Conservation (phyloP, 768 basidiomycete species). For the Clitopilus passeckerianus region DNA sequence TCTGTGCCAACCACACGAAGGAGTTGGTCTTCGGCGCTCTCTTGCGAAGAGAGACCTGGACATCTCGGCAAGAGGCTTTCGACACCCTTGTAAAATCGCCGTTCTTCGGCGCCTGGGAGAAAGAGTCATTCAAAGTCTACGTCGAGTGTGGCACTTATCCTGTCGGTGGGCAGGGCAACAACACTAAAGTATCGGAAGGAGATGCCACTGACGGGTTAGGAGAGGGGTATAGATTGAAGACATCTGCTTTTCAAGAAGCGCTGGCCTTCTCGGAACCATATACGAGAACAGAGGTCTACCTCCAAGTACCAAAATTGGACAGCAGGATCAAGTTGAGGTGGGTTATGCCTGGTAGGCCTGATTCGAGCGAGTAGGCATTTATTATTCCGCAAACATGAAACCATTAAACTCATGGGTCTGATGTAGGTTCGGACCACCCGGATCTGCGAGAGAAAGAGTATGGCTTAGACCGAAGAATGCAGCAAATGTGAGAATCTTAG, state of each 20-base stretch:
- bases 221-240: slow-evolving; percentile 56
- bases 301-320: slow-evolving; percentile 39
- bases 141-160: slow-evolving; percentile 51
- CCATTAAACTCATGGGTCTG: slow-evolving; percentile 27
- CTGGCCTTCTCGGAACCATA: slow-evolving; percentile 48
- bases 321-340: slow-evolving; percentile 46
- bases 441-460: slow-evolving; percentile 30
- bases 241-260: slow-evolving; percentile 61
- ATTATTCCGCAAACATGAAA: too few species aligned
- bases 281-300: slow-evolving; percentile 36
- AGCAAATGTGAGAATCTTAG: slow-evolving; percentile 31
- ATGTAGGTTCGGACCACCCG: slow-evolving; percentile 28
- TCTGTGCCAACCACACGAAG: slow-evolving; percentile 9
- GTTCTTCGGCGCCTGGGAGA: slow-evolving; percentile 56
- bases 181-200: too few species aligned
- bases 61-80: slow-evolving; percentile 37
- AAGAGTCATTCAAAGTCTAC: slow-evolving; percentile 53
- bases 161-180: too few species aligned
- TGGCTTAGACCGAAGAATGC: slow-evolving; percentile 39
- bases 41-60: slow-evolving; percentile 57
- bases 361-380: too few species aligned
- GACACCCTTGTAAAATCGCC: not conserved
- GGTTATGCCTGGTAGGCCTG: slow-evolving; percentile 45
- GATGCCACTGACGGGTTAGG: too few species aligned
- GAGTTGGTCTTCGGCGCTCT: slow-evolving; percentile 43